phyloP scores from a whole-genome alignment of 2,329 filamentous ascomycete genomes.

The Monosporascus ibericus region DNA sequence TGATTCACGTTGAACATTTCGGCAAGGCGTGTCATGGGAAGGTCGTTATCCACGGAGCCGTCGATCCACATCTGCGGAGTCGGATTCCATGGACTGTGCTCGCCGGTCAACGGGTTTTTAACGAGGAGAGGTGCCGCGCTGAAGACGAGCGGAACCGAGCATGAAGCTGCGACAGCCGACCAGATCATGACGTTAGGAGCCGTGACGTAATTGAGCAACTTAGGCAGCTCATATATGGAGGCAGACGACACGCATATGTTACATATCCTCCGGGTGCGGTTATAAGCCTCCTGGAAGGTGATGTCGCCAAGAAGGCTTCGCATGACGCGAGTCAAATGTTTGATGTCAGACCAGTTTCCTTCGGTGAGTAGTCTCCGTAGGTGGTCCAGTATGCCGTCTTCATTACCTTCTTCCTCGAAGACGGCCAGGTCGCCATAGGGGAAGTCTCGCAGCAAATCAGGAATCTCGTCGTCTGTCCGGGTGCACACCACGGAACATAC shows the following conservation, averaged over 20 bases:
- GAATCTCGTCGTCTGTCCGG: conserved; percentile 72
- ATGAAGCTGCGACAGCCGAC: conserved; percentile 94
- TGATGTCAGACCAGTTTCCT: conserved; percentile 79
- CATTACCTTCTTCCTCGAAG: conserved; percentile 58
- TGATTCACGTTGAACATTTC: conserved; percentile 99
- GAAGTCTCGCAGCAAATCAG: conserved; percentile 61
- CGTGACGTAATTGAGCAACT: conserved; percentile 86
- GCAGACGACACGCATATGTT: conserved; percentile 92
- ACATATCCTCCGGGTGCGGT: conserved; percentile 83
- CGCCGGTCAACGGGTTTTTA: conserved; percentile 76
- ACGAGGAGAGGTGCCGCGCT: conserved; percentile 71
- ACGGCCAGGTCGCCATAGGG: conserved; percentile 76
- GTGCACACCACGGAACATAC: conserved; percentile 76
- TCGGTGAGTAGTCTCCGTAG: conserved; percentile 70
- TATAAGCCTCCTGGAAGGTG: conserved; percentile 94
- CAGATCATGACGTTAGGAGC: conserved; percentile 92
- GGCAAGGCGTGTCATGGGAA: conserved; percentile 82
- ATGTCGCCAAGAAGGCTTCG: conserved; percentile 74
- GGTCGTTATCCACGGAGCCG: conserved; percentile 88
- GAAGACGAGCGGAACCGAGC: conserved; percentile 85
- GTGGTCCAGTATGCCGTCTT: conserved; percentile 62
- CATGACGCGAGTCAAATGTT: conserved; percentile 77
- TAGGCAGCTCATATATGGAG: conserved; percentile 78
- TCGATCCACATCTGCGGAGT: conserved; percentile 85
- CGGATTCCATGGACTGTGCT: conserved; percentile 77